phyloP scores from a whole-genome alignment of 2,329 filamentous ascomycete genomes.

The Colletotrichum karsti region DNA sequence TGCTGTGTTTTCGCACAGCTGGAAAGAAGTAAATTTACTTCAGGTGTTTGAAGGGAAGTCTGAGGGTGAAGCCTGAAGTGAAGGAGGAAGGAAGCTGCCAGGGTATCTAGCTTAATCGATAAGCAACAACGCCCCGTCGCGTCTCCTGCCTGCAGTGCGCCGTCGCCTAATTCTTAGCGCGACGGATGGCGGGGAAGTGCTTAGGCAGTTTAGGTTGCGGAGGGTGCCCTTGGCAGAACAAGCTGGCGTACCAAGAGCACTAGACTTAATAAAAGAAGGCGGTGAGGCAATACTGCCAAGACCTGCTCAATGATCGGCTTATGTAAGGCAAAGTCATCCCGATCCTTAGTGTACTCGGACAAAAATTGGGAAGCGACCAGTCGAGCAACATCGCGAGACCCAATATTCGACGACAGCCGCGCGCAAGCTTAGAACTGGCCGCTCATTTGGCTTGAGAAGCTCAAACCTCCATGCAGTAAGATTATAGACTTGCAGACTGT shows the following conservation, averaged over 20 bases:
- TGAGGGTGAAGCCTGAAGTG: background rate
- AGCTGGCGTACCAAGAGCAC: constrained; percentile 5
- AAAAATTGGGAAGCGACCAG: constrained; percentile 23
- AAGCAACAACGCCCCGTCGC: constrained; percentile 11
- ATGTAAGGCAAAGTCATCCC: constrained; percentile 16
- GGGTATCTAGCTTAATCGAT: constrained; percentile 24
- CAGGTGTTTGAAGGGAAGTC: background rate
- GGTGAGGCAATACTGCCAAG: background rate
- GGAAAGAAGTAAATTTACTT: background rate
- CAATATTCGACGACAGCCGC: constrained; percentile 4
- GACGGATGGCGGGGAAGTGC: constrained; percentile 18
- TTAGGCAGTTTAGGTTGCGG: constrained; percentile 17
- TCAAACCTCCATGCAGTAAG: background rate
- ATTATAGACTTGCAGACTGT: background rate
- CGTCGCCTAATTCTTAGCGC: constrained; percentile 2
- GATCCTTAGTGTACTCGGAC: constrained; percentile 19
- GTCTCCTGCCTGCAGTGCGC: background rate
- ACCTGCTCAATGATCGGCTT: background rate
- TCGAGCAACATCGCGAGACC: constrained; percentile 15
- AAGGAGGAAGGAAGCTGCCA: constrained; percentile 10
- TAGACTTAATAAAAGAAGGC: background rate
- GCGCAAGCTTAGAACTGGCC: constrained; percentile 10
- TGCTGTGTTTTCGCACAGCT: background rate
- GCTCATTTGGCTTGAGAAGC: constrained; percentile 2
- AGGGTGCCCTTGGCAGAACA: background rate